Conservation (phyloP, 176 grass and related monocot genomes). For the Lolium multiflorum region DNA sequence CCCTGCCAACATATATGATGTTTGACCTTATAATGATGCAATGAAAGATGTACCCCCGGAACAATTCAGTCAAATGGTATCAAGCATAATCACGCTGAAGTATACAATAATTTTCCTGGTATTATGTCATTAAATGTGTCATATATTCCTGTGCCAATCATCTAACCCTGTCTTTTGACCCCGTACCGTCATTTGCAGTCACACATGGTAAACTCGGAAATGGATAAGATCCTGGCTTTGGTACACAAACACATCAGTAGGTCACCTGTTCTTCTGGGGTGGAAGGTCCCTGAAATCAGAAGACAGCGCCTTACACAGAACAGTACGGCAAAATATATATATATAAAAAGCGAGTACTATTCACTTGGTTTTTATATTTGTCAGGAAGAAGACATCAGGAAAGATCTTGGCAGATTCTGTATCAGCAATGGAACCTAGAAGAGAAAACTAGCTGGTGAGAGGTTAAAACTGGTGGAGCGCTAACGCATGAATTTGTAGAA, state of each 20-base stretch:
- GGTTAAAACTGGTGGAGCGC: neutral
- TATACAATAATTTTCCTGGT: neutral
- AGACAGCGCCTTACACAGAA: neutral
- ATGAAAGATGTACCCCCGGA: neutral
- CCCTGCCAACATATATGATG: neutral
- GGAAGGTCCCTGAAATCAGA: neutral
- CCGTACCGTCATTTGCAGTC: neutral
- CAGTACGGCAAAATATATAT: neutral
- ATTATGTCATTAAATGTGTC: neutral
- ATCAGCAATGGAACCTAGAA: neutral
- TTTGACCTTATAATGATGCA: slow-evolving; percentile 1
- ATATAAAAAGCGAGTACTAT: neutral
- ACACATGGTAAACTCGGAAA: neutral
- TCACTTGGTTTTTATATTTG: slow-evolving; percentile 3
- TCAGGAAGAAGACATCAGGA: slow-evolving; percentile 23
- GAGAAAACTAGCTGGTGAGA: slow-evolving; percentile 24
- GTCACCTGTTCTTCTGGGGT: neutral
- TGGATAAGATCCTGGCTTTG: slow-evolving; percentile 19
- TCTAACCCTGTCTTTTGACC: neutral
- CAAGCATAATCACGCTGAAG: neutral
- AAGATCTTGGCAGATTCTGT: slow-evolving; percentile 5
- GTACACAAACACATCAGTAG: slow-evolving; percentile 13
- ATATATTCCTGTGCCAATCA: neutral
- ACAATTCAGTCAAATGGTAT: neutral
- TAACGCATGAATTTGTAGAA: slow-evolving; percentile 1